A percentile compares a stretch with the other conserved stretches of the same genome.
Evolutionary conservation across 371 early-diverging fungal species (phyloP).

Genomic region (Phascolomyces articulosus): DNA sequence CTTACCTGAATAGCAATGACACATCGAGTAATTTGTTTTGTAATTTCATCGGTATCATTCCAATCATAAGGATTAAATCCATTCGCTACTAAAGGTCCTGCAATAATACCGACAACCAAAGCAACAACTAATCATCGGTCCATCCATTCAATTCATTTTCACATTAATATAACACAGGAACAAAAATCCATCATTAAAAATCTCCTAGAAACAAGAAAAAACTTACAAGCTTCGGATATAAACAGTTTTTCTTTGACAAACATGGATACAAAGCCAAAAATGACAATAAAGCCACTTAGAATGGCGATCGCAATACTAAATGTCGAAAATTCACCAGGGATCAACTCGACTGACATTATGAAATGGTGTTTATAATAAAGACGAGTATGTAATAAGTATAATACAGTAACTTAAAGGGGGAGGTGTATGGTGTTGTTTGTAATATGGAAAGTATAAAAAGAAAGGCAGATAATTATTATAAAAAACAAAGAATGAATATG

Average conservation of each 20-base stretch:
- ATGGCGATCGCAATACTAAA: constrained; percentile 59
- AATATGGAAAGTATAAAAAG: no score
- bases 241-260: constrained; percentile 90
- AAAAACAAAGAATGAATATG: no score
- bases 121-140: constrained; percentile 69
- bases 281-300: constrained; percentile 83
- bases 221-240: constrained; percentile 88
- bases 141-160: not conserved
- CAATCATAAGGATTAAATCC: constrained; percentile 65
- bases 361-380: not conserved
- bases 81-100: constrained; percentile 74
- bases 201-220: constrained; percentile 13
- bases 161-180: not conserved
- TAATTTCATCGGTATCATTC: constrained; percentile 54
- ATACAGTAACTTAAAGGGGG: not conserved
- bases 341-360: constrained; percentile 28
- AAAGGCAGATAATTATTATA: no score
- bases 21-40: constrained; percentile 75
- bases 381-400: not conserved
- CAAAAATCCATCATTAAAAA: not conserved
- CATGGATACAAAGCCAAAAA: constrained; percentile 90
- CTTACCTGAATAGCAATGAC: constrained; percentile 80
- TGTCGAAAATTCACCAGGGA: constrained; percentile 53
- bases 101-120: constrained; percentile 84
- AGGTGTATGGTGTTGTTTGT: not conserved